These are phyloP conservation scores for Saprolegnia diclina DNA, from an alignment of 352 stramenopile genomes.

Conservation along the genomic window DNA sequence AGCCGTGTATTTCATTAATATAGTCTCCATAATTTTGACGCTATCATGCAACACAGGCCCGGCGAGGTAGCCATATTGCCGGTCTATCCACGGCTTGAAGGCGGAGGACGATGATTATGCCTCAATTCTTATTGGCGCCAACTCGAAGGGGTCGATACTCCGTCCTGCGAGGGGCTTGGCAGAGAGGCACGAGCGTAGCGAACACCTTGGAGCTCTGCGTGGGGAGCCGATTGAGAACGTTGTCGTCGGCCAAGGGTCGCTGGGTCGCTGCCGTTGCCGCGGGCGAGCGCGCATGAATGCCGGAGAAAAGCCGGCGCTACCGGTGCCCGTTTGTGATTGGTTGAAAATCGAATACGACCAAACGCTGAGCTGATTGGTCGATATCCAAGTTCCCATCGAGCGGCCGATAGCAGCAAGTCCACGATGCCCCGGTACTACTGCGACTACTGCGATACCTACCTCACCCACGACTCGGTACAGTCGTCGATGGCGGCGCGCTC, in stretches of 20 bases:
- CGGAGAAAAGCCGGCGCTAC: background rate
- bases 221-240: too few relatives aligned
- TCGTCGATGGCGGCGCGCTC: background rate
- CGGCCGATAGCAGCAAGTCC: background rate
- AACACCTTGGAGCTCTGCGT: too few relatives aligned
- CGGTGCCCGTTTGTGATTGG: conserved; percentile 6
- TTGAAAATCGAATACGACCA: background rate
- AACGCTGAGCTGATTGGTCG: conserved; percentile 4
- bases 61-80: background rate
- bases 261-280: too few relatives aligned
- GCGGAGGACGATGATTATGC: too few relatives aligned
- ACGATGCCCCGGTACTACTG: conserved; percentile 92
- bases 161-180: too few relatives aligned
- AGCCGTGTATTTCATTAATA: conserved; percentile 18
- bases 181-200: too few relatives aligned
- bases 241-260: too few relatives aligned
- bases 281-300: background rate
- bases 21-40: conserved; percentile 5
- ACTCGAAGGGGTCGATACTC: too few relatives aligned
- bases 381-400: conserved; percentile 11
- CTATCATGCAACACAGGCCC: background rate
- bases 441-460: conserved; percentile 93
- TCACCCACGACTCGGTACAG: conserved; percentile 90
- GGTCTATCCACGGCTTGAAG: too few relatives aligned
- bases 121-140: too few relatives aligned